Conservation (phyloP, 2,329 filamentous ascomycete species). For the Coniosporium tulheliwenetii region DNA sequence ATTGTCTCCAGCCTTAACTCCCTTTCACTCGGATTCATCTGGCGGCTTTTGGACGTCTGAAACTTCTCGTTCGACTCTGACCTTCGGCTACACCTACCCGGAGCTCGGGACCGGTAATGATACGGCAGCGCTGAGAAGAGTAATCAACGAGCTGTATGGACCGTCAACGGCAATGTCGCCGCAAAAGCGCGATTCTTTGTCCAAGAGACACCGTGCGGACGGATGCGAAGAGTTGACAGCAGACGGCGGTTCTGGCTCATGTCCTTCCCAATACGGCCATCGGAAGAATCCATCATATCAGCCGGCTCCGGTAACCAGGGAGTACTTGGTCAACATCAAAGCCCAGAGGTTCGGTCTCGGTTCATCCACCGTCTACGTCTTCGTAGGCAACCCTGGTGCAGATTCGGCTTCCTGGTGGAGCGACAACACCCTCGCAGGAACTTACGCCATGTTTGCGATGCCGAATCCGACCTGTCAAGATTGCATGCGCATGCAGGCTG, state of each 20-base stretch:
- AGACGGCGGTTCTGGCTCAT: background rate
- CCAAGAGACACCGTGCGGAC: background rate
- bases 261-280: constrained; percentile 1
- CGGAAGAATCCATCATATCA: background rate
- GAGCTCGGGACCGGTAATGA: constrained; percentile 37
- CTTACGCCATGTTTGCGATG: constrained; percentile 33
- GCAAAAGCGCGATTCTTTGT: background rate
- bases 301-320: background rate
- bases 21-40: constrained; percentile 44
- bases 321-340: constrained; percentile 55
- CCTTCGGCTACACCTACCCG: constrained; percentile 61
- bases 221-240: background rate
- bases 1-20: constrained; percentile 34
- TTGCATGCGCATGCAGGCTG: constrained; percentile 9
- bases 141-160: constrained; percentile 50
- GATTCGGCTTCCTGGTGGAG: constrained; percentile 31
- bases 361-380: constrained; percentile 52
- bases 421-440: constrained; percentile 43
- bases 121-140: constrained; percentile 24
- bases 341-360: constrained; percentile 45
- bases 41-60: constrained; percentile 56
- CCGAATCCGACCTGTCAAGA: constrained; percentile 2
- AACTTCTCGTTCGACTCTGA: constrained; percentile 39
- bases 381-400: constrained; percentile 39
- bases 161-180: constrained; percentile 12